phyloP scores from a whole-genome alignment of 192 early-diverging fungal genomes.

The Coemansia sp. region DNA sequence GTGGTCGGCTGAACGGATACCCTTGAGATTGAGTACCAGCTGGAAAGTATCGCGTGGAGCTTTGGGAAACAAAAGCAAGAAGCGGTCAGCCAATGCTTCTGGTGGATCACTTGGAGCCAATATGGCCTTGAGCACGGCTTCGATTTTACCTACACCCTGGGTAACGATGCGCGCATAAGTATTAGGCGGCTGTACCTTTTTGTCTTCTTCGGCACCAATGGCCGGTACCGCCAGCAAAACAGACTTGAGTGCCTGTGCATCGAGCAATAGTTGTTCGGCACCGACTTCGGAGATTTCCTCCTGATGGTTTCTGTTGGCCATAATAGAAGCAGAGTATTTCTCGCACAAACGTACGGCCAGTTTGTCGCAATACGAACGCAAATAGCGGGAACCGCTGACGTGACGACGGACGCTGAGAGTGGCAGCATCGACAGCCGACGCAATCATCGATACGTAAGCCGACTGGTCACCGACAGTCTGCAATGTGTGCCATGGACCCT shows the following conservation, averaged over 20 bases:
- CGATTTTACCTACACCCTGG: conserved; percentile 75
- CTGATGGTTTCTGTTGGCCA: conserved; percentile 53
- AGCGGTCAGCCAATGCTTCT: conserved; percentile 85
- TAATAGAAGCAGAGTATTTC: conserved; percentile 67
- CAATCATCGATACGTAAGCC: conserved; percentile 73
- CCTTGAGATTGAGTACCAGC: conserved; percentile 84
- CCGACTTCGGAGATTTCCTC: conserved; percentile 89
- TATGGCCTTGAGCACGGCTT: conserved; percentile 87
- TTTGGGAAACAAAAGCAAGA: conserved; percentile 81
- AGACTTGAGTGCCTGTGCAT: conserved; percentile 90
- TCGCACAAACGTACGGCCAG: conserved; percentile 81
- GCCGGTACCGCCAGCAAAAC: conserved; percentile 73
- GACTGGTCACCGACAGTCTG: conserved; percentile 95
- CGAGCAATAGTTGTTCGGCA: conserved; percentile 93
- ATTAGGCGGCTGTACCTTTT: conserved; percentile 15
- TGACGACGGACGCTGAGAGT: conserved; percentile 61
- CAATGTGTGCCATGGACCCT: conserved; percentile 76
- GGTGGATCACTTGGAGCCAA: conserved; percentile 81
- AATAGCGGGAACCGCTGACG: conserved; percentile 74
- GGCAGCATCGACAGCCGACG: conserved; percentile 57
- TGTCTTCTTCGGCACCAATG: conserved; percentile 56
- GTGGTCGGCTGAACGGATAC: conserved; percentile 63
- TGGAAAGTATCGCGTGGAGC: conserved; percentile 68
- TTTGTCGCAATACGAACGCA: conserved; percentile 88
- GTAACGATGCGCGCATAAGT: conserved; percentile 86